A percentile compares a stretch with the other conserved stretches of the same genome.
These are phyloP conservation scores for Agrocybe praecox DNA, from an alignment of 768 basidiomycete species.

Conservation along the genomic window DNA sequence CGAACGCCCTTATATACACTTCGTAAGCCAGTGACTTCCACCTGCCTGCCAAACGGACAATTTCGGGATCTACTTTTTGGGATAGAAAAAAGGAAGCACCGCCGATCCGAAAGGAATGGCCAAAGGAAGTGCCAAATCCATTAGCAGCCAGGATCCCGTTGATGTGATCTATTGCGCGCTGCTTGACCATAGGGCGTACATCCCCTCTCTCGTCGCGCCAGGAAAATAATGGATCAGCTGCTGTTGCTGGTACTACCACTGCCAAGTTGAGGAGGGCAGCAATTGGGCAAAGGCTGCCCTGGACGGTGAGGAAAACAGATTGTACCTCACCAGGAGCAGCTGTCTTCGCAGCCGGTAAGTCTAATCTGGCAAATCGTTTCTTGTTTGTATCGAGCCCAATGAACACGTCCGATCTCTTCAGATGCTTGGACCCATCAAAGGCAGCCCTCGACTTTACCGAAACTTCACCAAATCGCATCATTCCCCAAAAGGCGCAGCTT, in stretches of 20 bases:
- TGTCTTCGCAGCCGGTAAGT: slow-evolving; percentile 40
- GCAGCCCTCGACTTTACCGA: slow-evolving; percentile 20
- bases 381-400: slow-evolving; percentile 25
- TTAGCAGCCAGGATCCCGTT: slow-evolving; percentile 26
- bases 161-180: slow-evolving; percentile 24
- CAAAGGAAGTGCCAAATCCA: slow-evolving; percentile 35
- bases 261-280: slow-evolving; percentile 32
- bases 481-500: slow-evolving; percentile 38
- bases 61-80: slow-evolving; percentile 32
- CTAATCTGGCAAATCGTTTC: slow-evolving; percentile 26
- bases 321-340: slow-evolving; percentile 33
- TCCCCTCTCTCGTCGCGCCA: slow-evolving; percentile 30
- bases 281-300: slow-evolving; percentile 28
- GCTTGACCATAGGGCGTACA: slow-evolving; percentile 29
- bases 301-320: slow-evolving; percentile 24
- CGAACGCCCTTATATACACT: slow-evolving; percentile 38
- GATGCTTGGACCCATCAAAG: slow-evolving; percentile 24
- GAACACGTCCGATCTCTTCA: slow-evolving; percentile 21
- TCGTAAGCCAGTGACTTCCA: slow-evolving; percentile 44
- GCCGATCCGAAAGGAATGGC: slow-evolving; percentile 46
- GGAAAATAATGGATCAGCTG: slow-evolving; percentile 34
- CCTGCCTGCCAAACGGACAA: slow-evolving; percentile 31
- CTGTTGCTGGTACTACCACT: slow-evolving; percentile 23
- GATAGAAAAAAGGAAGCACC: slow-evolving; percentile 37
- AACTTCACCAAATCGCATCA: slow-evolving; percentile 40